These are phyloP conservation scores for Hirschfeldia incana DNA, from an alignment of 345 rosid genomes.

Conservation along the genomic window DNA sequence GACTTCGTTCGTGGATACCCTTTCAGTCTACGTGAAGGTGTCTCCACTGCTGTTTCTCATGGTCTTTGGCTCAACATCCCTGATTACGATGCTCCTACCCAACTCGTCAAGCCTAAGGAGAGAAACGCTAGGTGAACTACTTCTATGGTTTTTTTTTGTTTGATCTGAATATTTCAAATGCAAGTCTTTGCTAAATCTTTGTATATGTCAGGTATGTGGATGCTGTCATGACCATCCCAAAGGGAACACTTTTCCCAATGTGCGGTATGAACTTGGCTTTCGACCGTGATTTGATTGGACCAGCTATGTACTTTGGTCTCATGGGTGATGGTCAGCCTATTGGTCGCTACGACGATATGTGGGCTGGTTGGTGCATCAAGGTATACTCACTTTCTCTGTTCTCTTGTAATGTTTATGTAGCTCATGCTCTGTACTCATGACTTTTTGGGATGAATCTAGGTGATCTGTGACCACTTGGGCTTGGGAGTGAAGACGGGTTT, in stretches of 20 bases:
- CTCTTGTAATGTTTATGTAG: not conserved
- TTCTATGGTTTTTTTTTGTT: not conserved
- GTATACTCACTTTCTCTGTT: conserved; percentile 32
- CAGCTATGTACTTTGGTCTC: conserved; percentile 97
- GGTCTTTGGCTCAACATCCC: conserved; percentile 99
- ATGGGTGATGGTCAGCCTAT: conserved; percentile 99
- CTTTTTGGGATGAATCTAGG: conserved; percentile 42
- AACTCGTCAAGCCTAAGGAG: conserved; percentile 94
- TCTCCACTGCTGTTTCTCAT: conserved; percentile 89
- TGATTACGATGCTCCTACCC: conserved; percentile 99
- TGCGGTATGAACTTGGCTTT: conserved; percentile 98
- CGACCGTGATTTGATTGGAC: conserved; percentile 90
- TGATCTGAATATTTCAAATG: not conserved
- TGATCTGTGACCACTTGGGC: conserved; percentile 84
- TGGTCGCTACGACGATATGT: conserved; percentile 94
- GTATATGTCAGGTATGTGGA: conserved; percentile 65
- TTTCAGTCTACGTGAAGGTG: conserved; percentile 94
- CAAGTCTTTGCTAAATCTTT: not conserved
- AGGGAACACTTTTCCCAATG: conserved; percentile 96
- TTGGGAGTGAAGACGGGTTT: conserved; percentile 87
- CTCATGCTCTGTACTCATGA: conserved; percentile 2
- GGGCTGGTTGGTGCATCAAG: conserved; percentile 99
- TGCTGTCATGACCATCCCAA: conserved; percentile 86
- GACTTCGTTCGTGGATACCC: conserved; percentile 98
- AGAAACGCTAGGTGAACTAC: conserved; percentile 69